These are phyloP conservation scores for Leccinum holopus DNA, from an alignment of 1,284 basidiomycete genomes.

Conservation along the genomic window DNA sequence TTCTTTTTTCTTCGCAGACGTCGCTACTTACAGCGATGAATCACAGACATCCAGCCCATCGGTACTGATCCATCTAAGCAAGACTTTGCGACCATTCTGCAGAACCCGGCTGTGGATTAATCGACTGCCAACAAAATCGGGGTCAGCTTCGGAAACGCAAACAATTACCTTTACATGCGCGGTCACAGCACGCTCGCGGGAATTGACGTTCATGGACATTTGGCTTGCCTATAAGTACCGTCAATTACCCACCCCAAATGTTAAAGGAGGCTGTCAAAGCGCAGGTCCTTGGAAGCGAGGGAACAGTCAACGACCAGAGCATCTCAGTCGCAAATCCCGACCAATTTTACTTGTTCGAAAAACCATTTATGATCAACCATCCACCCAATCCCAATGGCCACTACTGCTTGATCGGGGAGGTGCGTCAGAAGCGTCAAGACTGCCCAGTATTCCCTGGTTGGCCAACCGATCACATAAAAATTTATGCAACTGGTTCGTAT, in stretches of 20 bases:
- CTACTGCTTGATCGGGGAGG: conserved; percentile 15
- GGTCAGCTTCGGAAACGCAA: conserved; percentile 4
- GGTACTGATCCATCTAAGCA: conserved; percentile 1
- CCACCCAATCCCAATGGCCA: not conserved
- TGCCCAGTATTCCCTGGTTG: conserved; percentile 6
- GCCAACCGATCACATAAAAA: conserved; percentile 7
- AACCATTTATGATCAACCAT: conserved; percentile 5
- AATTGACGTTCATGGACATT: conserved; percentile 14
- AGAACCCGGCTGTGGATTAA: conserved; percentile 9
- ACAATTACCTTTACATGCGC: conserved; percentile 16
- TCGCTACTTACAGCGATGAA: not conserved
- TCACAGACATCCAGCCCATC: conserved; percentile 11
- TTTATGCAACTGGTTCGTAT: conserved; percentile 8
- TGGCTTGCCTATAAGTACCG: not conserved
- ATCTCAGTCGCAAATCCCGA: conserved; percentile 4
- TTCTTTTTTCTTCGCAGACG: not conserved
- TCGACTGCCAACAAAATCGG: not conserved
- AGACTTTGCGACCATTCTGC: conserved; percentile 1
- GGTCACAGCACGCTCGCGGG: conserved; percentile 14
- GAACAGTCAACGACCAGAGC: conserved; percentile 1
- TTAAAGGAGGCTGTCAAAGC: not conserved
- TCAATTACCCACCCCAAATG: conserved; percentile 7
- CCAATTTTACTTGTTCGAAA: conserved; percentile 13
- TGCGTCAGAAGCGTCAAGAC: conserved; percentile 15
- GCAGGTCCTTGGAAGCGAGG: not conserved